Evolutionary conservation across 192 early-diverging fungal genomes (phyloP).

Genomic region (Coemansia sp.): DNA sequence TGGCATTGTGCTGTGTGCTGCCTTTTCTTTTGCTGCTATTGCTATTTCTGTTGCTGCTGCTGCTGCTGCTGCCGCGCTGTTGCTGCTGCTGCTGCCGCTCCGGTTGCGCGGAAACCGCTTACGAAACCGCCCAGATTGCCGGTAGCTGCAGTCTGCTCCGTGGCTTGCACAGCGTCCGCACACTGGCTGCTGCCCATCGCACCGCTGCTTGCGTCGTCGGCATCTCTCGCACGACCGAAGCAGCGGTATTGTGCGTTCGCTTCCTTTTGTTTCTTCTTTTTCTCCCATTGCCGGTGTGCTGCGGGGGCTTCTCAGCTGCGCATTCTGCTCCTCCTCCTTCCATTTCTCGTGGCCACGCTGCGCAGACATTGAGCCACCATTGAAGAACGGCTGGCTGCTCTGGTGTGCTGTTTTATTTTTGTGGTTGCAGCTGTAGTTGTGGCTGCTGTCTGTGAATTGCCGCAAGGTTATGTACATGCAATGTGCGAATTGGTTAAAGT

Average conservation of each 20-base stretch:
- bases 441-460: too few species aligned
- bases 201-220: slow-evolving; percentile 47
- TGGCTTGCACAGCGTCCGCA: slow-evolving; percentile 44
- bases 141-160: slow-evolving; percentile 36
- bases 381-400: not conserved
- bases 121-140: slow-evolving; percentile 52
- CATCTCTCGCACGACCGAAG: slow-evolving; percentile 52
- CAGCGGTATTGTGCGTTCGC: slow-evolving; percentile 21
- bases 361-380: not conserved
- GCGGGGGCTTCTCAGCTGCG: not conserved
- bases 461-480: slow-evolving; percentile 6
- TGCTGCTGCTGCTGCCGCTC: not conserved
- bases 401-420: not conserved
- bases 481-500: too few species aligned
- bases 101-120: slow-evolving; percentile 28
- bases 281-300: too few species aligned
- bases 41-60: not conserved
- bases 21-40: not conserved
- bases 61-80: not conserved
- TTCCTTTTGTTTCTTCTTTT: not conserved
- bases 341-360: not conserved
- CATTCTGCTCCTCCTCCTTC: not conserved
- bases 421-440: not conserved
- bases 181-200: slow-evolving; percentile 49
- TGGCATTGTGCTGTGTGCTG: slow-evolving; percentile 1